Base-by-base conservation (phyloP, 192 early-diverging fungal genomes). In the Obelidium mucronatum region DNA sequence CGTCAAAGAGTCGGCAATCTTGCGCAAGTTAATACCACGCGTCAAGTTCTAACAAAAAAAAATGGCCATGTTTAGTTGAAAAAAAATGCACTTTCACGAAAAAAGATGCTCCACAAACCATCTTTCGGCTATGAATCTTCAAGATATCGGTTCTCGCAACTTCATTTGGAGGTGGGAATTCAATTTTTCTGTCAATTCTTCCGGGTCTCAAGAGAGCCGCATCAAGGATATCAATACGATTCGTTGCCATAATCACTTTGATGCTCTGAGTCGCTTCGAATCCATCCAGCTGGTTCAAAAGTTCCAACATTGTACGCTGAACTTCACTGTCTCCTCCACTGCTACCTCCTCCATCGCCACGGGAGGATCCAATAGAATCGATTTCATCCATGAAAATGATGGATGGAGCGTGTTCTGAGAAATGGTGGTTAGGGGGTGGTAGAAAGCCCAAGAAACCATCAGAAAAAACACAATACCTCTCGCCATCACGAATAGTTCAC, bases 351-450 rank as follows among this genome's bases (percentile, higher is more conserved):
- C 92, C 90, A 82, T 95, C 96, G 60, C 94, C 94, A 65, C 98
- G 92, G 83, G 93, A 93, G 37, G 96, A 96, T 72, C 97, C 97
- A 79, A 99, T 93, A 15, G 95, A 95, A 79, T 99, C 96, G 80
- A 98, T 90, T 85, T 99, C 97, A 82, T 98, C 96, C 82, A 99
- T 97, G 76, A 99, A 98, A 66, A 99, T 97, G 80, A 99, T 99
- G 34, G 96, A 92, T 17, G 97, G 97, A 4, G 96, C 92, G 82
- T 99, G 97, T 69, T 97, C 97, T 69, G 28, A 6, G 19, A 39
- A 15, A 11, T 65, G 31, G 24, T 22, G 15, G 17, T 22, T 11
- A 11, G 19, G 31, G 31, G 31, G 26, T 39, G 31, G 35, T 30
- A 39, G 17, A 39, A 24, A 64, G 33, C 19, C 19, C 24, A 65